Base-by-base conservation (phyloP, 2,329 filamentous ascomycete genomes). In the Zasmidium citrigriseum region DNA sequence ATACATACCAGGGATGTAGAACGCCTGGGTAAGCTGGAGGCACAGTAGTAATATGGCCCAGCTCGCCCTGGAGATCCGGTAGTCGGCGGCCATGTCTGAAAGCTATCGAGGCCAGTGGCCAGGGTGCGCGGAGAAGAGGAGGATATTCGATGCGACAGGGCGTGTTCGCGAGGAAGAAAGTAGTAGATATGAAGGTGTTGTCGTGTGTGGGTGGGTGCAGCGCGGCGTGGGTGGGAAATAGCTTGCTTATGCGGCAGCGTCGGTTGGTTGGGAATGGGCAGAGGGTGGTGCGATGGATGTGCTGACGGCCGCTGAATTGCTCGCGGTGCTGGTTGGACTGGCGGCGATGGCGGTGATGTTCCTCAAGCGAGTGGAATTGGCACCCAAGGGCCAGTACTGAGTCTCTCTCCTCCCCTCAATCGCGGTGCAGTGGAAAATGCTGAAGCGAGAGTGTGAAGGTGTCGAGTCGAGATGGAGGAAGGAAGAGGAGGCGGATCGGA, bases 1-100 rank as follows among this genome's bases (percentile, higher is more conserved):
- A 21, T 23, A 18, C 67, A 68, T 82, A 93, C 91, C 91, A 68
- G 91, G 91, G 67, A 96, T 89, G 74, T 96, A 96, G 74, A 96
- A 96, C 38, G 88, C 89, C 54, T 86, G 79, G 18, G 79, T 77
- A 58, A 80, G 78, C 27, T 81, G 81, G 56, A 83, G 64, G 53
- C 76, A 68, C 16, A 80, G 67, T 47, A 79, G 68, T 21, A 84
- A 74, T 54, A 83, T 63, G 34, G 86, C 71, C 70, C 78, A 82
- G 58, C 67, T 75, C 73, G 66, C 75, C 70, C 66, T 64, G 70
- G 72, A 38, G 46, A 75, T 69, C 72, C 74, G 63, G 65, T 70
- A 72, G 63, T 77, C 71, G 66, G 68, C 66, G 63, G 73, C 71
- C 74, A 76, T 76, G 57, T 55, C 27, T 23, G 24, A 21, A n/a